Evolutionary conservation across 23 red algal species (phyloP).

Genomic region (Agarophyton chilense): DNA sequence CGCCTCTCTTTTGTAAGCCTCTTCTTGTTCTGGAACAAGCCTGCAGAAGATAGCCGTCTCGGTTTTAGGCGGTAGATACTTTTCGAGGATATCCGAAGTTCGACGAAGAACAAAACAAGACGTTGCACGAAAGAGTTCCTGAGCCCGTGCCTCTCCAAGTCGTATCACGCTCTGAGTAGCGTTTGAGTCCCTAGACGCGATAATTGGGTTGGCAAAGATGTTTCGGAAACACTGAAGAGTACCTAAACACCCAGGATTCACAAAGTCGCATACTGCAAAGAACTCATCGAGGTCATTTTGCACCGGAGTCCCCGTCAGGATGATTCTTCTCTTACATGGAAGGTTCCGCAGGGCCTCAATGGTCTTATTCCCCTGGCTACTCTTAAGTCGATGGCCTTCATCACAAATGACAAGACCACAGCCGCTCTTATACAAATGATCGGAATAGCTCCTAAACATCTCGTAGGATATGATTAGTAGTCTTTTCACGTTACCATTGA

Average conservation of each 20-base stretch:
- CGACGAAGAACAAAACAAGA: slow-evolving; percentile 83
- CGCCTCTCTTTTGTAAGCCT: slow-evolving; percentile 67
- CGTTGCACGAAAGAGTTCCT: slow-evolving; percentile 68
- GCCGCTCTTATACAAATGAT: slow-evolving; percentile 56
- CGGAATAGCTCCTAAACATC: slow-evolving; percentile 77
- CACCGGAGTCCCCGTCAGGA: slow-evolving; percentile 92
- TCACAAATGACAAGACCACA: slow-evolving; percentile 87
- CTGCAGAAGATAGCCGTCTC: slow-evolving; percentile 88
- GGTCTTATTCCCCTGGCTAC: slow-evolving; percentile 75
- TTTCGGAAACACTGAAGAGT: slow-evolving; percentile 76
- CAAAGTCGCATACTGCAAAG: slow-evolving; percentile 91
- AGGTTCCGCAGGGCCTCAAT: slow-evolving; percentile 84
- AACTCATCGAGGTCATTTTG: slow-evolving; percentile 96
- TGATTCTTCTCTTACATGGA: slow-evolving; percentile 86
- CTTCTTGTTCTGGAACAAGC: slow-evolving; percentile 65
- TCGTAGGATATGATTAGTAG: slow-evolving; percentile 93
- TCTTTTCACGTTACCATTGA: slow-evolving; percentile 56
- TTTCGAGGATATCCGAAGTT: slow-evolving; percentile 65
- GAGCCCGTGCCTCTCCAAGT: slow-evolving; percentile 69
- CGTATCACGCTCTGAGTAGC: slow-evolving; percentile 47
- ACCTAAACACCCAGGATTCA: slow-evolving; percentile 85
- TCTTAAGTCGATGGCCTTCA: slow-evolving; percentile 95
- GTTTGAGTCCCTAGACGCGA: slow-evolving; percentile 69
- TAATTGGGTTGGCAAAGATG: slow-evolving; percentile 85
- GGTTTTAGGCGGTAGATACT: slow-evolving; percentile 88